Conservation (phyloP, 2,329 filamentous ascomycete species). For the Penicillium sp. region DNA sequence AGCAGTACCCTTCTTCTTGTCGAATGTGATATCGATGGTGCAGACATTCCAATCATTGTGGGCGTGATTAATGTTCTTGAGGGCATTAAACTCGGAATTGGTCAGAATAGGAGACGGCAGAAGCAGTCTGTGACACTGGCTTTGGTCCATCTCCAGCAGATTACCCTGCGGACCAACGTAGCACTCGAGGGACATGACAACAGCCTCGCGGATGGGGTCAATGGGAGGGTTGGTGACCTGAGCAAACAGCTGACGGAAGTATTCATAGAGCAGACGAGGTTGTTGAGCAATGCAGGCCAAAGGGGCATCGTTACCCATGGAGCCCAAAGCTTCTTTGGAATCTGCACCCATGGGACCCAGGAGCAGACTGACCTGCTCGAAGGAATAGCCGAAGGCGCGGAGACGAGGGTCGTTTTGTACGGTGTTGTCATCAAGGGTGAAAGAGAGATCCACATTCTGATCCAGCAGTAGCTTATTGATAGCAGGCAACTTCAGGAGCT, state of each 20-base stretch:
- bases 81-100: constrained; percentile 84
- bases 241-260: constrained; percentile 96
- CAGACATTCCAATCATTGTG: constrained; percentile 84
- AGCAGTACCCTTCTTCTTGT: constrained; percentile 76
- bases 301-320: constrained; percentile 96
- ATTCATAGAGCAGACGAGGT: constrained; percentile 87
- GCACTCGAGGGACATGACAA: constrained; percentile 96
- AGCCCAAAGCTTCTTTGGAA: constrained; percentile 94
- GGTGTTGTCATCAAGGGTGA: constrained; percentile 66
- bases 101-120: constrained; percentile 87
- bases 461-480: constrained; percentile 64
- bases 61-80: constrained; percentile 73
- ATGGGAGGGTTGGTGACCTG: constrained; percentile 98
- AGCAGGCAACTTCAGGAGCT: constrained; percentile 78
- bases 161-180: constrained; percentile 97
- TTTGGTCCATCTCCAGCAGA: constrained; percentile 86
- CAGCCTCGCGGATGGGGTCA: constrained; percentile 93
- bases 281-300: constrained; percentile 88
- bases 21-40: constrained; percentile 89
- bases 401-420: constrained; percentile 84
- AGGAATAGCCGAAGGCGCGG: constrained; percentile 87
- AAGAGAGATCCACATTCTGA: constrained; percentile 61
- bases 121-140: constrained; percentile 82
- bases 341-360: constrained; percentile 95
- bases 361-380: constrained; percentile 90